Evolutionary conservation across 495 filamentous ascomycete genomes (phyloP).

Genomic region (Penicillium goetzii): DNA sequence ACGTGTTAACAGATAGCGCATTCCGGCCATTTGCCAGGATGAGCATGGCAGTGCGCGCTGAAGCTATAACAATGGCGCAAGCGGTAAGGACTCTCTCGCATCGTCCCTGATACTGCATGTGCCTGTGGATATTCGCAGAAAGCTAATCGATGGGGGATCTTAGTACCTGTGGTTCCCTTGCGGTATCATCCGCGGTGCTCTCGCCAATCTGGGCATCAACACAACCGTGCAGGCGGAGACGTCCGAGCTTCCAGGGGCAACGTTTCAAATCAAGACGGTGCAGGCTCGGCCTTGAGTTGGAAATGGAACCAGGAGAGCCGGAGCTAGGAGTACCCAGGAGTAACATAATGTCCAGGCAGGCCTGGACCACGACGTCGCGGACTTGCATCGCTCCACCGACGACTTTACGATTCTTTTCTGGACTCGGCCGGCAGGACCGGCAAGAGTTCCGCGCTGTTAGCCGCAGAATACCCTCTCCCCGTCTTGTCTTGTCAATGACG

Average conservation of each 20-base stretch:
- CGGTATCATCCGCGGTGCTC: constrained; percentile 84
- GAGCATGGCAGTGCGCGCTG: constrained; percentile 73
- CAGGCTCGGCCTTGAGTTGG: constrained; percentile 55
- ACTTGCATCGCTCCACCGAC: neutral
- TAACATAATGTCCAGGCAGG: constrained; percentile 4
- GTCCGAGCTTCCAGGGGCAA: constrained; percentile 80
- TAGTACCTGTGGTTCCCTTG: constrained; percentile 95
- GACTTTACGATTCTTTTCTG: neutral
- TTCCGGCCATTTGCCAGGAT: constrained; percentile 89
- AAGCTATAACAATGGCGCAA: constrained; percentile 73
- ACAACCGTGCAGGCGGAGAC: constrained; percentile 90
- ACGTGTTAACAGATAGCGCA: constrained; percentile 90
- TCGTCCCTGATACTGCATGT: neutral
- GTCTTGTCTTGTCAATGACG: neutral
- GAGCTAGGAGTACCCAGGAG: neutral
- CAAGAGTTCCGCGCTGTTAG: neutral
- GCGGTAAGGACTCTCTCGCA: constrained; percentile 60
- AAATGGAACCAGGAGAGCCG: neutral
- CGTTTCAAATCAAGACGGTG: constrained; percentile 94
- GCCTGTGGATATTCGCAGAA: neutral
- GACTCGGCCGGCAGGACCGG: constrained; percentile 15
- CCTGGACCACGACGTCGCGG: constrained; percentile 5
- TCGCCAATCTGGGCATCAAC: constrained; percentile 87
- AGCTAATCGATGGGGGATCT: constrained; percentile 1
- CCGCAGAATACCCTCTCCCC: neutral